Percentiles rank a stretch among this genome's conserved stretches.
Evolutionary conservation across 2,329 filamentous ascomycete species (phyloP).

Genomic region (Aureobasidium vineae): DNA sequence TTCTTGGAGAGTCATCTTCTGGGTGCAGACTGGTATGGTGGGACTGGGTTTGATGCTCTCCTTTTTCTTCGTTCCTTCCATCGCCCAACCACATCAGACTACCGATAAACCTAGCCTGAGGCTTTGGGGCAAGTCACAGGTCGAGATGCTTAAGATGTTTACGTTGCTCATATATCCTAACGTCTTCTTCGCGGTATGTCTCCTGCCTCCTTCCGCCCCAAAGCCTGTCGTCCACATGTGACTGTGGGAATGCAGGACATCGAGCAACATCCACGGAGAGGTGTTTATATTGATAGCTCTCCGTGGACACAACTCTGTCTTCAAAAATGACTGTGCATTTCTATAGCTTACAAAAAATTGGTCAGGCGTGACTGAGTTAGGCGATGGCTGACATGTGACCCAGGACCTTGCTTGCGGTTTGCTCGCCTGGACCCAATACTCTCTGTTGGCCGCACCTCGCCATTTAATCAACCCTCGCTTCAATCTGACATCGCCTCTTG

Average conservation of each 20-base stretch:
- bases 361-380: too few relatives aligned
- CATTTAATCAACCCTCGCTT: constrained; percentile 71
- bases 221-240: background rate
- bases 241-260: background rate
- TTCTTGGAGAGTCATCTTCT: constrained; percentile 73
- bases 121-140: constrained; percentile 46
- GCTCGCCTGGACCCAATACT: constrained; percentile 71
- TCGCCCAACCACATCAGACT: constrained; percentile 17
- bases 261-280: too few relatives aligned
- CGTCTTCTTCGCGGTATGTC: constrained; percentile 55
- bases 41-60: constrained; percentile 58
- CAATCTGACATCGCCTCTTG: constrained; percentile 60
- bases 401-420: constrained; percentile 52
- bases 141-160: constrained; percentile 63
- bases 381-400: too few relatives aligned
- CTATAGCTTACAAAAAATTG: too few relatives aligned
- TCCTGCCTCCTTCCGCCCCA: too few relatives aligned
- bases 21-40: constrained; percentile 66
- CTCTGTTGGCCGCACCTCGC: constrained; percentile 62
- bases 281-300: too few relatives aligned
- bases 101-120: constrained; percentile 3
- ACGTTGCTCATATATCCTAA: constrained; percentile 65
- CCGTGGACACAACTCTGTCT: too few relatives aligned
- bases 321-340: too few relatives aligned
- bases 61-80: constrained; percentile 58